phyloP scores from a whole-genome alignment of 2,329 filamentous ascomycete species.

The Ascomycota sp. region DNA sequence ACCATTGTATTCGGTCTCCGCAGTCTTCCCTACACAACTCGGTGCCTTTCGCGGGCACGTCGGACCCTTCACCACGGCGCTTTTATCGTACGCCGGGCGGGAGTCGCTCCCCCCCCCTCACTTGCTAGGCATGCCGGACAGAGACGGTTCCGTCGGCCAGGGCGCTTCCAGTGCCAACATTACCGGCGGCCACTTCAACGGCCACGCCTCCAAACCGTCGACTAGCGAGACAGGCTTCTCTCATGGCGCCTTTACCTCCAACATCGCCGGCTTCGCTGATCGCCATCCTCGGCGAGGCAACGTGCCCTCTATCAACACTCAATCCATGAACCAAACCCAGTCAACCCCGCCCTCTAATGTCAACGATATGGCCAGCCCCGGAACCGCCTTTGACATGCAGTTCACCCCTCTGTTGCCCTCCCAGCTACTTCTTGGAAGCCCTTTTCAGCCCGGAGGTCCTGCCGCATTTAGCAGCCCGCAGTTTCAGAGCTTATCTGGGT shows the following conservation, averaged over 20 bases:
- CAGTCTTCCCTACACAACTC: too few species aligned
- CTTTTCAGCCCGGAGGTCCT: constrained; percentile 86
- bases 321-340: constrained; percentile 30
- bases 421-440: constrained; percentile 80
- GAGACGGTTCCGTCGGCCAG: constrained; percentile 37
- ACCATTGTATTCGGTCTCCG: too few species aligned
- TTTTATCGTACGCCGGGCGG: constrained; percentile 54
- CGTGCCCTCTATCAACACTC: constrained; percentile 83
- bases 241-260: constrained; percentile 75
- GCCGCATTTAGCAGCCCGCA: constrained; percentile 76
- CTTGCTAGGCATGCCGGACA: constrained; percentile 78
- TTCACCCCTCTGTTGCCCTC: constrained; percentile 91
- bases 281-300: constrained; percentile 66
- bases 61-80: constrained; percentile 54
- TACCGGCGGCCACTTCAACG: constrained; percentile 37
- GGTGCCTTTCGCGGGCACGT: constrained; percentile 30
- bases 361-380: constrained; percentile 64
- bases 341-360: constrained; percentile 24
- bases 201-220: constrained; percentile 58
- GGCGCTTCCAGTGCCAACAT: constrained; percentile 17
- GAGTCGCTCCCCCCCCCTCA: constrained; percentile 74
- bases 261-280: constrained; percentile 66
- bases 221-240: constrained; percentile 77
- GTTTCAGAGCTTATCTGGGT: constrained; percentile 64
- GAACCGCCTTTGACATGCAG: constrained; percentile 88